Evolutionary conservation across 1,284 basidiomycete species (phyloP).

Genomic region (Naganishia sp.): DNA sequence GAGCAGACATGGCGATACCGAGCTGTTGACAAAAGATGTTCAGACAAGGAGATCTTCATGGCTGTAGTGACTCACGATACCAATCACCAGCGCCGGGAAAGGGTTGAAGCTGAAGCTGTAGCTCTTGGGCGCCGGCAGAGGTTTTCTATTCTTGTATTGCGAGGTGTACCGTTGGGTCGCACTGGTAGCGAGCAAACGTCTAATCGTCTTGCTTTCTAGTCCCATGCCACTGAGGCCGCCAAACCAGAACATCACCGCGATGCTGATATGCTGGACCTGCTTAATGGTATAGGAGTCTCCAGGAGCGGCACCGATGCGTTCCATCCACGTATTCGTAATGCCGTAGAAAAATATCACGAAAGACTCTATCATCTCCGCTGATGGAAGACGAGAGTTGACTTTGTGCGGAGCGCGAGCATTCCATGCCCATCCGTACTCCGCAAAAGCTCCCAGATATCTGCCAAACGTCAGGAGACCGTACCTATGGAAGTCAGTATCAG

Average conservation of each 20-base stretch:
- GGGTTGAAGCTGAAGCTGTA: slow-evolving; percentile 87
- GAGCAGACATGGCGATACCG: slow-evolving; percentile 93
- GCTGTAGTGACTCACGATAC: slow-evolving; percentile 57
- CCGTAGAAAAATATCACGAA: slow-evolving; percentile 87
- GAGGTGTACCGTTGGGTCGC: slow-evolving; percentile 34
- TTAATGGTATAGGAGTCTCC: slow-evolving; percentile 88
- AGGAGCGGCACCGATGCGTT: slow-evolving; percentile 77
- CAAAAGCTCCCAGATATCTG: slow-evolving; percentile 86
- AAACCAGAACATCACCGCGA: slow-evolving; percentile 87
- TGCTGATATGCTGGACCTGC: slow-evolving; percentile 91
- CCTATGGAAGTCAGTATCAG: slow-evolving; percentile 35
- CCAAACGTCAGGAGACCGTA: slow-evolving; percentile 87
- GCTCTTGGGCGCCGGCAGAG: slow-evolving; percentile 64
- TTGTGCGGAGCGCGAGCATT: slow-evolving; percentile 58
- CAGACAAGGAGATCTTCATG: background rate
- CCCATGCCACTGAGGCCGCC: slow-evolving; percentile 87
- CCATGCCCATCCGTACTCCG: slow-evolving; percentile 94
- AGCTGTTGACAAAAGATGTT: slow-evolving; percentile 57
- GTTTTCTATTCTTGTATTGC: slow-evolving; percentile 33
- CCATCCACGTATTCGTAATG: slow-evolving; percentile 93
- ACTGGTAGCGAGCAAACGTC: slow-evolving; percentile 56
- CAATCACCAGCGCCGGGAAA: slow-evolving; percentile 89
- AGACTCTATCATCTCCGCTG: slow-evolving; percentile 87
- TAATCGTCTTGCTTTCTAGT: slow-evolving; percentile 74
- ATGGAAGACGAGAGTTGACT: slow-evolving; percentile 53